Conservation (phyloP, 208 protist genomes). For the Acanthamoeba healyi region DNA sequence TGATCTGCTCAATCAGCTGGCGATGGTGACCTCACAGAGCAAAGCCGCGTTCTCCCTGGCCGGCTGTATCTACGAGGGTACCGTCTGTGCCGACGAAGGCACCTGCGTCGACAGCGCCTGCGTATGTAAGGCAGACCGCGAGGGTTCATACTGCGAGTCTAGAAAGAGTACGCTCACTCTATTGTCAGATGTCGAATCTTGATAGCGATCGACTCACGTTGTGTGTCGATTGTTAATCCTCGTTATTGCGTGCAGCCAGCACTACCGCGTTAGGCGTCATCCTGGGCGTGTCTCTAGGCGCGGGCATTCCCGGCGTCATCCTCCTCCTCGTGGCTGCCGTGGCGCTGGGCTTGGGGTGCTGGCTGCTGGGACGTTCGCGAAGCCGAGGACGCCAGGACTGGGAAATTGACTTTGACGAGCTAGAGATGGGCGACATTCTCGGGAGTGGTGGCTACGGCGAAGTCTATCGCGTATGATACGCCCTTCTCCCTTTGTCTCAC, state of each 20-base stretch:
- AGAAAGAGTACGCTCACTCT: neutral
- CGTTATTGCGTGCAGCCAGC: neutral
- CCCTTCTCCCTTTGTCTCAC: neutral
- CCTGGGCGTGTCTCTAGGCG: neutral
- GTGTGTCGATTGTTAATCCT: neutral
- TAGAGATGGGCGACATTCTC: conserved; percentile 20
- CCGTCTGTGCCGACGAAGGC: conserved; percentile 17
- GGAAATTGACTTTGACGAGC: conserved; percentile 20
- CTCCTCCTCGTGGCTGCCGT: neutral
- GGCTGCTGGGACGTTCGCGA: neutral
- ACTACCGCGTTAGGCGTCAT: neutral
- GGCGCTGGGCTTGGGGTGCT: conserved; percentile 7
- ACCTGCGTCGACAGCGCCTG: neutral
- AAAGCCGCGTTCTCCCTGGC: neutral
- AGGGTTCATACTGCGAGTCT: neutral
- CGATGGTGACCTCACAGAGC: neutral
- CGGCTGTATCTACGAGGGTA: neutral
- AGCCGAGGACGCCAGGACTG: neutral
- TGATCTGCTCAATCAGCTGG: neutral
- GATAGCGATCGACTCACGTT: neutral
- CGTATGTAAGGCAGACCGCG: neutral
- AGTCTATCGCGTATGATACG: neutral
- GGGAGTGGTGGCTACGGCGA: conserved; percentile 29
- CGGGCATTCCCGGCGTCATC: neutral
- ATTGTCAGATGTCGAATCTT: no score